Percentiles rank a stretch among this genome's conserved stretches.
phyloP scores from a whole-genome alignment of 768 basidiomycete genomes.

The Hygrocybe coccinea region DNA sequence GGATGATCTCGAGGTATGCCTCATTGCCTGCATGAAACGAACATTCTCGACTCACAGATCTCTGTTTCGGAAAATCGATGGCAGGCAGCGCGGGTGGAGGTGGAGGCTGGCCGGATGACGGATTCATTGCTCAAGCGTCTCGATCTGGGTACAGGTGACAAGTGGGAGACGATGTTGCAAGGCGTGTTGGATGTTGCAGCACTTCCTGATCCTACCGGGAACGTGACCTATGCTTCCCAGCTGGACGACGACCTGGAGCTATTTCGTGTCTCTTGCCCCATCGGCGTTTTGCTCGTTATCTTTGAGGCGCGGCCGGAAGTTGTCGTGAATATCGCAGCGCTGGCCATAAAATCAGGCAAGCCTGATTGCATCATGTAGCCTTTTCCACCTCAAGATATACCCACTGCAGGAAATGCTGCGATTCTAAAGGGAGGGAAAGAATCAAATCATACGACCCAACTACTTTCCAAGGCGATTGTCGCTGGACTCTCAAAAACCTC shows the following conservation, averaged over 20 bases:
- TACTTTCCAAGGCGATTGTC: conserved; percentile 78
- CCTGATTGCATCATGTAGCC: neutral
- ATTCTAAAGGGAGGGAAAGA: conserved; percentile 98
- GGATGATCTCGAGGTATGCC: conserved; percentile 73
- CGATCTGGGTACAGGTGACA: conserved; percentile 72
- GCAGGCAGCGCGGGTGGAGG: conserved; percentile 73
- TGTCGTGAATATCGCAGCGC: conserved; percentile 91
- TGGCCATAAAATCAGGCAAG: conserved; percentile 95
- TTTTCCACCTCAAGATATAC: neutral
- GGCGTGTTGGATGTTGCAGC: conserved; percentile 83
- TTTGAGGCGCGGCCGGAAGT: conserved; percentile 98
- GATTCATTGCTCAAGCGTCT: conserved; percentile 79
- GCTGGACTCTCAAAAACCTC: conserved; percentile 66
- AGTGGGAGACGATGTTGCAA: conserved; percentile 92
- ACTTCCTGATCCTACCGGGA: conserved; percentile 82
- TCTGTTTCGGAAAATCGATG: conserved; percentile 1
- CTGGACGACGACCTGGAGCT: conserved; percentile 84
- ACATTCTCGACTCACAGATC: conserved; percentile 1
- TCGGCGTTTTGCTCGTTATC: conserved; percentile 92
- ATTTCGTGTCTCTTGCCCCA: conserved; percentile 92
- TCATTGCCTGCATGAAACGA: conserved; percentile 12
- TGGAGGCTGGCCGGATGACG: conserved; percentile 80
- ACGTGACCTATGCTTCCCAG: conserved; percentile 83
- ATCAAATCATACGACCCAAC: conserved; percentile 70
- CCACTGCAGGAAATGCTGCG: conserved; percentile 78